Percentiles rank a stretch among this genome's conserved stretches.
Conservation (phyloP, 2,329 filamentous ascomycete species). For the Scytalidium sp. region DNA sequence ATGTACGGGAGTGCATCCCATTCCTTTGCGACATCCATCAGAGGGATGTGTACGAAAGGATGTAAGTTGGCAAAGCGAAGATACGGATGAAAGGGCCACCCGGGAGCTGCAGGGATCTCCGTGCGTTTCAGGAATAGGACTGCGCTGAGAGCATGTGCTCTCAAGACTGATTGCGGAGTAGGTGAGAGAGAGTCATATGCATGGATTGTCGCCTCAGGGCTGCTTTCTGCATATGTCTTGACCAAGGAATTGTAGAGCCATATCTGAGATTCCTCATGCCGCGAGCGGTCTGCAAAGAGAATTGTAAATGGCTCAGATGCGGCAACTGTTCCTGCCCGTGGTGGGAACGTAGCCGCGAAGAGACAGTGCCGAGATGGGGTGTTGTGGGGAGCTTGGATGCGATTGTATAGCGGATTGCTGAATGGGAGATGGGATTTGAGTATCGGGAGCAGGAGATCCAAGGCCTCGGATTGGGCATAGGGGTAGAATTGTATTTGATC, state of each 20-base stretch:
- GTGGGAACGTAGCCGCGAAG: conserved; percentile 25
- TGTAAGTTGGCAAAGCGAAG: conserved; percentile 22
- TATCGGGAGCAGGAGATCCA: conserved; percentile 15
- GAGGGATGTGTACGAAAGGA: conserved; percentile 8
- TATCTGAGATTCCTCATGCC: conserved; percentile 25
- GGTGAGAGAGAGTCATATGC: conserved; percentile 7
- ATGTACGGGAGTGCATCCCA: conserved; percentile 11
- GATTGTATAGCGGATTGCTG: conserved; percentile 24
- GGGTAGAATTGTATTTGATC: conserved; percentile 3
- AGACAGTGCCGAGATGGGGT: conserved; percentile 20
- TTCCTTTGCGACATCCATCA: conserved; percentile 10
- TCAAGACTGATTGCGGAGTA: conserved; percentile 4
- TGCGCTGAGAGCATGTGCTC: conserved; percentile 8
- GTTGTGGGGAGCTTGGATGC: conserved; percentile 25
- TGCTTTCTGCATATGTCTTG: neutral
- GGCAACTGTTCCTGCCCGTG: neutral
- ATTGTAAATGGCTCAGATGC: conserved; percentile 19
- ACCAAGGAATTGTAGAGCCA: conserved; percentile 26
- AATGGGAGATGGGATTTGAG: conserved; percentile 21
- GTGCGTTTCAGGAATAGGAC: conserved; percentile 18
- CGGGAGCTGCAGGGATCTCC: conserved; percentile 22
- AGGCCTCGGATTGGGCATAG: conserved; percentile 15
- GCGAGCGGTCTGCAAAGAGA: conserved; percentile 26
- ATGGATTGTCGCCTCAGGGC: neutral
- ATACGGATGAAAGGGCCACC: conserved; percentile 23